A percentile compares a stretch with the other conserved stretches of the same genome.
phyloP scores from a whole-genome alignment of 2,329 filamentous ascomycete genomes.

The Nemania serpens region DNA sequence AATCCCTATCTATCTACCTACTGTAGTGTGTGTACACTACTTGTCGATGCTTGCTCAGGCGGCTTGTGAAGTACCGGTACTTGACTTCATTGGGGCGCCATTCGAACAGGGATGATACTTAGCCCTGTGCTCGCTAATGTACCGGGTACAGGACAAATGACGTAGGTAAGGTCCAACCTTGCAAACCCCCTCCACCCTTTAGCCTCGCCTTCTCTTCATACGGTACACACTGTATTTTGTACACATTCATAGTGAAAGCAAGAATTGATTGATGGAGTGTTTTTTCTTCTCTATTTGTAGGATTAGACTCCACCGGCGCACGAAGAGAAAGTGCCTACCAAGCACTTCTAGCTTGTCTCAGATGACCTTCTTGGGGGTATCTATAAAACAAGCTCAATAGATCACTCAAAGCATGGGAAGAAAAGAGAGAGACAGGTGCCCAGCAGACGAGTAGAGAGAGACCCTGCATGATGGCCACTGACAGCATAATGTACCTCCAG shows the following conservation, averaged over 20 bases:
- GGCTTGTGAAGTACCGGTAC: conserved; percentile 32
- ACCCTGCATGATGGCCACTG: conserved; percentile 41
- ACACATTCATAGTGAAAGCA: too few relatives aligned
- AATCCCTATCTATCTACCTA: neutral
- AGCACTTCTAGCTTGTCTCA: too few relatives aligned
- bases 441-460: too few relatives aligned
- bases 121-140: conserved; percentile 32
- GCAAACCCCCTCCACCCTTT: conserved; percentile 21
- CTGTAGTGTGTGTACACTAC: conserved; percentile 9
- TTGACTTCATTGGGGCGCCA: conserved; percentile 22
- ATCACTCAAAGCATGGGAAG: too few relatives aligned
- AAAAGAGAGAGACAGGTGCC: too few relatives aligned
- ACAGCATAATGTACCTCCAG: neutral
- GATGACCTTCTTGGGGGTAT: too few relatives aligned
- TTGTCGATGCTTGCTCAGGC: conserved; percentile 10
- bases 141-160: conserved; percentile 33
- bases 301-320: too few relatives aligned
- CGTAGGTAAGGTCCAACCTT: conserved; percentile 29
- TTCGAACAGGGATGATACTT: conserved; percentile 25
- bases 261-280: too few relatives aligned
- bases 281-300: too few relatives aligned
- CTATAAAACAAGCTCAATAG: too few relatives aligned
- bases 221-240: neutral
- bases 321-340: too few relatives aligned
- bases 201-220: conserved; percentile 2